phyloP scores from a whole-genome alignment of 2,329 filamentous ascomycete genomes.

The Malbranchea cinnamomea region DNA sequence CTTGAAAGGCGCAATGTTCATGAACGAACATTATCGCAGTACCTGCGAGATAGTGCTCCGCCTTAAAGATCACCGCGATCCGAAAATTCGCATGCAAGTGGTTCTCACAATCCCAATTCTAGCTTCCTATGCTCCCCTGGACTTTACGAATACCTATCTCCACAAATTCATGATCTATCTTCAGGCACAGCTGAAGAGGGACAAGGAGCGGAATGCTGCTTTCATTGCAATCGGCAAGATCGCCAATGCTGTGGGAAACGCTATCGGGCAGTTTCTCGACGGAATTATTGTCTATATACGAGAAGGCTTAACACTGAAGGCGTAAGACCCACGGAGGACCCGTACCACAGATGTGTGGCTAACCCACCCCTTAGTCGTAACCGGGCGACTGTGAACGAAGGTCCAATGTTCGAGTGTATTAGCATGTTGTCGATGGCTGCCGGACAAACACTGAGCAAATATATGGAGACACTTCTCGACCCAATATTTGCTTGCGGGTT shows the following conservation, averaged over 20 bases:
- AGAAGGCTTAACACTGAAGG: constrained; percentile 73
- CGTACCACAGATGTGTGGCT: constrained; percentile 7
- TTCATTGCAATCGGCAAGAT: constrained; percentile 95
- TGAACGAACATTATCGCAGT: constrained; percentile 87
- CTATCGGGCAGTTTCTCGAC: constrained; percentile 88
- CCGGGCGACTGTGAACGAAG: constrained; percentile 42
- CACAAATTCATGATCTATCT: constrained; percentile 97
- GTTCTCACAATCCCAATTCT: constrained; percentile 84
- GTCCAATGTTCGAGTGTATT: constrained; percentile 90
- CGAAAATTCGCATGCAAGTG: constrained; percentile 75
- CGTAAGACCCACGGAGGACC: constrained; percentile 27
- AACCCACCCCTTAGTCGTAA: constrained; percentile 34
- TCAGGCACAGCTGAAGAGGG: constrained; percentile 82
- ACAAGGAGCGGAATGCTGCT: constrained; percentile 84
- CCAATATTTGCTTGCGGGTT: constrained; percentile 95
- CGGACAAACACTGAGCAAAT: constrained; percentile 92
- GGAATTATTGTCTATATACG: constrained; percentile 86
- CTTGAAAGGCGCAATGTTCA: constrained; percentile 94
- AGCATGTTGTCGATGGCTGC: constrained; percentile 92
- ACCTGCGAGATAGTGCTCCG: constrained; percentile 85
- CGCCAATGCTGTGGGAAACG: constrained; percentile 87
- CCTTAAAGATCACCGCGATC: constrained; percentile 84
- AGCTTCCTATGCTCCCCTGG: constrained; percentile 78
- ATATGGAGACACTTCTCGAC: constrained; percentile 89
- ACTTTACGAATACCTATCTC: constrained; percentile 75